These are phyloP conservation scores for Sclerotinia sclerotiorum DNA, from an alignment of 2,329 filamentous ascomycete genomes.

Conservation along the genomic window DNA sequence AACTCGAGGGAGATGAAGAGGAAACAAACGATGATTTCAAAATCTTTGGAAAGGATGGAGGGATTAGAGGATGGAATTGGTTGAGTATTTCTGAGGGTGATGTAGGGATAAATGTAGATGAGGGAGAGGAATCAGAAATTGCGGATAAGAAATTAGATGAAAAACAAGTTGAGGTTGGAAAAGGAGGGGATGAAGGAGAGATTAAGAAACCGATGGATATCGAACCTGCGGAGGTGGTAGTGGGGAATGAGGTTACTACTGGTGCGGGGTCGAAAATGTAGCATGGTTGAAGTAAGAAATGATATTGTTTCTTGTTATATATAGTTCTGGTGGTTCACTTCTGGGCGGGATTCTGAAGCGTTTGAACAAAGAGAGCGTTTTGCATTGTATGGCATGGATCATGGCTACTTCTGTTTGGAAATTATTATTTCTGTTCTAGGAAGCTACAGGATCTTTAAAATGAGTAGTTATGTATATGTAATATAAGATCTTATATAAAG, in stretches of 20 bases:
- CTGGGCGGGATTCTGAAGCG: no score
- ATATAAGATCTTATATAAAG: no score
- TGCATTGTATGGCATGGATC: no score
- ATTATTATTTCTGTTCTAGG: no score
- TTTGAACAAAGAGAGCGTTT: no score
- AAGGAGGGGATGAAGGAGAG: constrained; percentile 14
- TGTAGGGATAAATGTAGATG: constrained; percentile 21
- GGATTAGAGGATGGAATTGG: constrained; percentile 39
- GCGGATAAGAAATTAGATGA: constrained; percentile 3
- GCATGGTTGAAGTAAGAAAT: not conserved
- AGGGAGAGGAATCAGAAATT: constrained; percentile 25
- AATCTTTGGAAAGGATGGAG: constrained; percentile 33
- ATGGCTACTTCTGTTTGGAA: no score
- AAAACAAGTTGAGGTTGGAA: constrained; percentile 10
- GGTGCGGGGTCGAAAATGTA: not conserved
- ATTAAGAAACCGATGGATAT: constrained; percentile 1
- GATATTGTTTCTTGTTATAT: not conserved
- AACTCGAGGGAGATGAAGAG: constrained; percentile 28
- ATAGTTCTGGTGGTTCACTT: not conserved
- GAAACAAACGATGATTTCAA: constrained; percentile 31
- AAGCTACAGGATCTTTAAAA: no score
- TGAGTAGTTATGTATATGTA: no score
- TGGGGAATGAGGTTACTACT: constrained; percentile 27
- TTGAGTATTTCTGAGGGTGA: constrained; percentile 27
- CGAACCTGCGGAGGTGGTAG: constrained; percentile 30